A percentile compares a stretch with the other conserved stretches of the same genome.
phyloP scores from a whole-genome alignment of 805 yeast genomes.

The Cephaloascus albidus region DNA sequence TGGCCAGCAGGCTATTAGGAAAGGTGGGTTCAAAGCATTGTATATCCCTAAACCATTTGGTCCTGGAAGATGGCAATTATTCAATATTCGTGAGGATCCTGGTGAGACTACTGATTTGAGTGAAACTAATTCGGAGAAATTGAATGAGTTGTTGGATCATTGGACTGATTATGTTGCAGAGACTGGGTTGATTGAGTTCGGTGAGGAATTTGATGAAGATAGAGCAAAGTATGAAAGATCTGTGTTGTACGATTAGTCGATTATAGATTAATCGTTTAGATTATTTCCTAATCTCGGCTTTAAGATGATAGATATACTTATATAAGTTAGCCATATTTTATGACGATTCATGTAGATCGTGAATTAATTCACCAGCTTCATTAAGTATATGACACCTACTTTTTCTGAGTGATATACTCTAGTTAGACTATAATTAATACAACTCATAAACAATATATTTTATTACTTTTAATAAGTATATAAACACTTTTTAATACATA shows the following conservation, averaged over 20 bases:
- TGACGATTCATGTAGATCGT: no score
- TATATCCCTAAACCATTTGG: constrained; percentile 42
- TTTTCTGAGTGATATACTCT: no score
- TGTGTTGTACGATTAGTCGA: not conserved
- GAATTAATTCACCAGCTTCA: no score
- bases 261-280: no score
- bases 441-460: no score
- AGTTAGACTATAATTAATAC: no score
- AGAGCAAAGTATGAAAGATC: not conserved
- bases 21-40: constrained; percentile 38
- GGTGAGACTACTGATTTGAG: constrained; percentile 45
- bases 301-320: no score
- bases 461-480: no score
- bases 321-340: no score
- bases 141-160: constrained; percentile 30
- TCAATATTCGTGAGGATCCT: constrained; percentile 30
- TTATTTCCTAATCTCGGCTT: no score
- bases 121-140: constrained; percentile 19
- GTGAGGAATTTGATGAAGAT: not conserved
- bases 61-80: constrained; percentile 39
- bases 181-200: constrained; percentile 32
- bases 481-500: no score
- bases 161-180: constrained; percentile 47
- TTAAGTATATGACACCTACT: no score
- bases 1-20: constrained; percentile 46